Percentiles rank a stretch among this genome's conserved stretches.
Conservation (phyloP, 78 protist genomes). For the Dictyostelium citrinum region DNA sequence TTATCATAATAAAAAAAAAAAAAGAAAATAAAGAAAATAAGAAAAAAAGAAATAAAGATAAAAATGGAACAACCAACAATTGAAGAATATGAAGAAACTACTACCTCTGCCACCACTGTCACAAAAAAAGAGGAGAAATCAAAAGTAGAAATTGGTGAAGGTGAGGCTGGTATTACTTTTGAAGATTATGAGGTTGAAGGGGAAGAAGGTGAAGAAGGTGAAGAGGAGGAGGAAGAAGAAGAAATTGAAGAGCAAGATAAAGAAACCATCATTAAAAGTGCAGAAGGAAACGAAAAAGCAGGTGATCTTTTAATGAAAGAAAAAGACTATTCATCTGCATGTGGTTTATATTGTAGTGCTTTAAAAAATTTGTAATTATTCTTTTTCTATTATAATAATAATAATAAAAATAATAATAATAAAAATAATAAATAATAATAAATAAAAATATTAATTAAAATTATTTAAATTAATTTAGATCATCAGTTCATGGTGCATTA, state of each 20-base stretch:
- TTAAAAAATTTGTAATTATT: conserved; percentile 40
- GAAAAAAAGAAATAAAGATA: not conserved
- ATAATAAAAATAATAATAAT: not conserved
- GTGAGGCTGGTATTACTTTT: not conserved
- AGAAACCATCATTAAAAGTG: not conserved
- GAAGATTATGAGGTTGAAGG: not conserved
- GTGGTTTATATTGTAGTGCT: not conserved
- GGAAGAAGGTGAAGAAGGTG: not conserved
- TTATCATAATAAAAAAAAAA: not conserved
- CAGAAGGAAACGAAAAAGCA: conserved; percentile 26
- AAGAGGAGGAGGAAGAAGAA: not conserved
- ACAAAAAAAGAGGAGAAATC: not conserved
- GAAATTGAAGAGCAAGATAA: not conserved
- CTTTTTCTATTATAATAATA: not conserved
- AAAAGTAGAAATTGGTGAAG: not conserved
- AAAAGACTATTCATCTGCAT: conserved; percentile 28
- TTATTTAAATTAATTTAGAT: not conserved
- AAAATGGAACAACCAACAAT: conserved; percentile 15
- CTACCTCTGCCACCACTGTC: not conserved
- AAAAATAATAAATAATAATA: no score
- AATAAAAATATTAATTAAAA: not conserved
- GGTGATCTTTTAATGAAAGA: conserved; percentile 26
- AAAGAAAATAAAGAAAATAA: not conserved
- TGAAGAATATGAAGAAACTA: conserved; percentile 5
- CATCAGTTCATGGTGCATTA: conserved; percentile 17